phyloP scores from a whole-genome alignment of 1,139 yeast species.

The Diutina neorugosa region DNA sequence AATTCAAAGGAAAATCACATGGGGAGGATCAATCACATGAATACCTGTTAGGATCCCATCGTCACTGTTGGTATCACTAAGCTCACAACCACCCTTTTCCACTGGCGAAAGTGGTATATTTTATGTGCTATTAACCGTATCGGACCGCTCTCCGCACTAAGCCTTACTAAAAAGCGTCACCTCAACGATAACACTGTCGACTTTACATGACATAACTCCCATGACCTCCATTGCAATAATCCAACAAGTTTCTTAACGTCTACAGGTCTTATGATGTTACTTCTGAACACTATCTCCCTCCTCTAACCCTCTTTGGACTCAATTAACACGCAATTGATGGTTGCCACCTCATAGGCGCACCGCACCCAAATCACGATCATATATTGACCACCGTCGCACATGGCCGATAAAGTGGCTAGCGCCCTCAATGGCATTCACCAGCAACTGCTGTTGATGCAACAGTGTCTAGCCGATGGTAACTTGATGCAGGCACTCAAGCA shows the following conservation, averaged over 20 bases:
- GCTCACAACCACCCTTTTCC: background rate
- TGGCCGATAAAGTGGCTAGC: background rate
- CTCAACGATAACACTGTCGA: too few relatives aligned
- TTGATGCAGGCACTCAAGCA: conserved; percentile 84
- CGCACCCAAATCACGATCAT: background rate
- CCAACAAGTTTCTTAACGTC: too few relatives aligned
- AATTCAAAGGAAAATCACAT: background rate
- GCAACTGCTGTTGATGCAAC: conserved; percentile 69
- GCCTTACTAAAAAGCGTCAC: too few relatives aligned
- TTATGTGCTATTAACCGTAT: too few relatives aligned
- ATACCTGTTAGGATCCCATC: too few relatives aligned
- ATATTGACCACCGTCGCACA: background rate
- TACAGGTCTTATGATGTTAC: too few relatives aligned
- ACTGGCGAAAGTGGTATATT: background rate
- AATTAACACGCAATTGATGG: background rate
- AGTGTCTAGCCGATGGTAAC: conserved; percentile 56
- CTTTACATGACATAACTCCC: too few relatives aligned
- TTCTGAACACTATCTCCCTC: too few relatives aligned
- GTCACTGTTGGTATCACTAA: background rate
- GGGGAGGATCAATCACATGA: too few relatives aligned
- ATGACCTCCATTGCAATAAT: too few relatives aligned
- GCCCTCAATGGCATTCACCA: conserved; percentile 43
- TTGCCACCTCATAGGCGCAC: background rate
- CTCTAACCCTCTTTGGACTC: background rate
- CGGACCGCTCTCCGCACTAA: too few relatives aligned